Evolutionary conservation across 2,329 filamentous ascomycete genomes (phyloP).

Genomic region (Phaeoacremonium minimum): DNA sequence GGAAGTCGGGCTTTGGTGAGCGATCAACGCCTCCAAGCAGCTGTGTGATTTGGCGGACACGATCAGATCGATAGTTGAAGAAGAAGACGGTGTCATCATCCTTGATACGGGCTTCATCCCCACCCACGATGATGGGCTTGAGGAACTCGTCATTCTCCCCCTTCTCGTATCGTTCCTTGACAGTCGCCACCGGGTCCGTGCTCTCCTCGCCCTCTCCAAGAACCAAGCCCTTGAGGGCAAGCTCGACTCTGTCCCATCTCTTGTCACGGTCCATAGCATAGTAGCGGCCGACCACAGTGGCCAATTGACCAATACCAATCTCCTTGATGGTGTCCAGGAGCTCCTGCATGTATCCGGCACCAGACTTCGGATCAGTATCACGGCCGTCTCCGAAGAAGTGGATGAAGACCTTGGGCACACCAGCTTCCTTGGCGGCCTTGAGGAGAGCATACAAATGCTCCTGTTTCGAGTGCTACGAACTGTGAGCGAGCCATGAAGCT

Average conservation of each 20-base stretch:
- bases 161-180: constrained; percentile 83
- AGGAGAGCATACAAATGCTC: constrained; percentile 85
- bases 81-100: constrained; percentile 93
- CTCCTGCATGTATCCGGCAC: constrained; percentile 81
- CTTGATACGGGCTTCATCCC: constrained; percentile 80
- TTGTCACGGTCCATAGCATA: constrained; percentile 99
- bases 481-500: background rate
- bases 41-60: constrained; percentile 93
- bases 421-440: constrained; percentile 82
- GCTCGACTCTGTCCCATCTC: constrained; percentile 92
- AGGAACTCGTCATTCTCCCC: constrained; percentile 96
- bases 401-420: constrained; percentile 88
- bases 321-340: constrained; percentile 78
- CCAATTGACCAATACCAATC: constrained; percentile 80
- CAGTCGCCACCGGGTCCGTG: constrained; percentile 77
- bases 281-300: constrained; percentile 92
- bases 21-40: constrained; percentile 89
- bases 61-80: constrained; percentile 99
- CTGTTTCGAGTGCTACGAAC: constrained; percentile 83
- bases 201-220: constrained; percentile 82
- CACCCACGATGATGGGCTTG: constrained; percentile 93
- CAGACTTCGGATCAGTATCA: constrained; percentile 96
- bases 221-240: constrained; percentile 83
- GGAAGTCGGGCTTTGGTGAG: constrained; percentile 84
- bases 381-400: constrained; percentile 99